Conservation (phyloP, 257 asterid species). For the Capsicum rhomboideum region DNA sequence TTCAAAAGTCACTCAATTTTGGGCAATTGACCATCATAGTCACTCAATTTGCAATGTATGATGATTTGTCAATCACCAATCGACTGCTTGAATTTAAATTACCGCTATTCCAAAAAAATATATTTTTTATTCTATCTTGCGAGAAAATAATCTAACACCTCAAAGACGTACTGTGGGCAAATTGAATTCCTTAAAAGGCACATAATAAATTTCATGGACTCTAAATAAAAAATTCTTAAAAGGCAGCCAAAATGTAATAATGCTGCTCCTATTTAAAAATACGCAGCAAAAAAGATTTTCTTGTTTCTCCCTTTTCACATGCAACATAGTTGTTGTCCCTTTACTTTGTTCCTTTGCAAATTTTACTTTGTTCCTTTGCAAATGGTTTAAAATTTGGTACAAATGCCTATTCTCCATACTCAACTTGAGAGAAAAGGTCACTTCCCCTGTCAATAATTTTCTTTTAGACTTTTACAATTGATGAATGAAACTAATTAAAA, state of each 20-base stretch:
- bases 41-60: too few species aligned
- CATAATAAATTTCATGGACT: accelerated
- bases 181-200: too few species aligned
- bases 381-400: not conserved
- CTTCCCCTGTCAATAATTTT: not conserved
- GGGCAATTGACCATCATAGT: too few species aligned
- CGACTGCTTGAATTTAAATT: too few species aligned
- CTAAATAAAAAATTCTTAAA: not conserved
- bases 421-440: not conserved
- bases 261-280: not conserved
- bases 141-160: too few species aligned
- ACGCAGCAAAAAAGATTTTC: not conserved
- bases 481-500: not conserved
- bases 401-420: not conserved
- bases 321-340: not conserved
- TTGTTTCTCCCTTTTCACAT: not conserved
- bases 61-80: too few species aligned
- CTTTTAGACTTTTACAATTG: not conserved
- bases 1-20: too few species aligned
- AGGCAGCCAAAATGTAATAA: not conserved
- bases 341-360: not conserved
- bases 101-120: too few species aligned
- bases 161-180: too few species aligned
- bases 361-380: not conserved
- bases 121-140: too few species aligned